Percentiles rank a stretch among this genome's conserved stretches.
These are phyloP conservation scores for Mycena sanguinolenta DNA, from an alignment of 768 basidiomycete genomes.

Conservation along the genomic window DNA sequence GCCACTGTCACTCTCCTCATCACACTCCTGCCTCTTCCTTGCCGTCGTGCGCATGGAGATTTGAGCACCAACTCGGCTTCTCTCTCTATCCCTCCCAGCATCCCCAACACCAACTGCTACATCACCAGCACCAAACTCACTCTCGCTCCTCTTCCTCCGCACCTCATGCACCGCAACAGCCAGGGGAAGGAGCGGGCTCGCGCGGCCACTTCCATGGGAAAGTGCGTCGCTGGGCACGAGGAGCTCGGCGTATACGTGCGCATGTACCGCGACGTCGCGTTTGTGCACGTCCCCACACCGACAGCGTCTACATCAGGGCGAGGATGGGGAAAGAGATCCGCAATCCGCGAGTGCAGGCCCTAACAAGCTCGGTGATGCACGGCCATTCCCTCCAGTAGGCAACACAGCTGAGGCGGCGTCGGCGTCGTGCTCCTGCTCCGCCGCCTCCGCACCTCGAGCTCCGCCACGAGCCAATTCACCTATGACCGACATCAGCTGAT, in stretches of 20 bases:
- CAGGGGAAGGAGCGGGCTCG: constrained; percentile 33
- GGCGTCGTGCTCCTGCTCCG: constrained; percentile 28
- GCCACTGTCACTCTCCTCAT: neutral
- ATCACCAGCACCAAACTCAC: neutral
- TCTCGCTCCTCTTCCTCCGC: constrained; percentile 24
- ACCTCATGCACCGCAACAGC: constrained; percentile 37
- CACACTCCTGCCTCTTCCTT: neutral
- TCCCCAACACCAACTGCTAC: neutral
- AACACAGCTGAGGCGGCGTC: constrained; percentile 12
- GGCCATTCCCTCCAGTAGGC: neutral
- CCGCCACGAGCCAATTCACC: constrained; percentile 36
- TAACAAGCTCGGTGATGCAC: constrained; percentile 2
- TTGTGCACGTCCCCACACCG: too few relatives aligned
- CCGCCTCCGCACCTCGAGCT: constrained; percentile 27
- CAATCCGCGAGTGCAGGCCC: constrained; percentile 26
- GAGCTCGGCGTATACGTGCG: constrained; percentile 6
- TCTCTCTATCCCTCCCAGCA: neutral
- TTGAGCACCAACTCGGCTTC: neutral
- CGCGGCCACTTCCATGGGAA: constrained; percentile 7
- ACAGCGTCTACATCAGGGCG: too few relatives aligned
- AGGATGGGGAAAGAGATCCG: neutral
- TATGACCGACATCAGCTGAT: constrained; percentile 21
- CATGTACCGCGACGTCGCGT: neutral
- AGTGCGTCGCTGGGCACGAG: neutral
- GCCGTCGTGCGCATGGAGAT: constrained; percentile 7